phyloP scores from a whole-genome alignment of 2,329 filamentous ascomycete genomes.

The Rutstroemia sp. region DNA sequence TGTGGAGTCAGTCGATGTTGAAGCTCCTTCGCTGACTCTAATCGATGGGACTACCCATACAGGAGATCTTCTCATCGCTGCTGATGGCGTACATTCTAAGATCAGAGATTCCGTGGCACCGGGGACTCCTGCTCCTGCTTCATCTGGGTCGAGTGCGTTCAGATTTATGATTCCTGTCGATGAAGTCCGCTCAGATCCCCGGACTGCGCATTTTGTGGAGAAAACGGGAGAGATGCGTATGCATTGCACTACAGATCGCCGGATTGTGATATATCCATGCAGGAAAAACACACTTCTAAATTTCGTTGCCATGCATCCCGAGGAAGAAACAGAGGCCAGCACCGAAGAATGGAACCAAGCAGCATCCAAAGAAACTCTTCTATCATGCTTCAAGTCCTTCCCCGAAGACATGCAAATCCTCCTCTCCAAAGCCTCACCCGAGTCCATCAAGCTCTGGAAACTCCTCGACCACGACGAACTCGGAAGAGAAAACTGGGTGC shows the following conservation, averaged over 20 bases:
- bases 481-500: constrained; percentile 38
- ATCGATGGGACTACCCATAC: constrained; percentile 36
- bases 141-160: constrained; percentile 20
- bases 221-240: constrained; percentile 30
- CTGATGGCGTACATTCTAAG: constrained; percentile 40
- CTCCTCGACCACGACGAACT: constrained; percentile 41
- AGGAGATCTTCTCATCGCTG: constrained; percentile 46
- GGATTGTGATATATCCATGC: constrained; percentile 43
- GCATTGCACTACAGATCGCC: constrained; percentile 35
- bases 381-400: constrained; percentile 37
- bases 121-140: background rate
- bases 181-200: constrained; percentile 29
- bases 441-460: constrained; percentile 48
- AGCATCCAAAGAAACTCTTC: constrained; percentile 32
- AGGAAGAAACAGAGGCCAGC: constrained; percentile 37
- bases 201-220: constrained; percentile 30
- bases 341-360: constrained; percentile 35
- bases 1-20: constrained; percentile 37
- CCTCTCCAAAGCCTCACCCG: constrained; percentile 36
- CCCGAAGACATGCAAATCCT: constrained; percentile 34
- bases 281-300: constrained; percentile 38
- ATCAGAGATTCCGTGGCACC: background rate
- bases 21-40: constrained; percentile 36
- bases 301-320: constrained; percentile 45
- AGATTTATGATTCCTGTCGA: constrained; percentile 20